A percentile compares a stretch with the other conserved stretches of the same genome.
Evolutionary conservation across 2,329 filamentous ascomycete species (phyloP).

Genomic region (Ascomycota sp.): DNA sequence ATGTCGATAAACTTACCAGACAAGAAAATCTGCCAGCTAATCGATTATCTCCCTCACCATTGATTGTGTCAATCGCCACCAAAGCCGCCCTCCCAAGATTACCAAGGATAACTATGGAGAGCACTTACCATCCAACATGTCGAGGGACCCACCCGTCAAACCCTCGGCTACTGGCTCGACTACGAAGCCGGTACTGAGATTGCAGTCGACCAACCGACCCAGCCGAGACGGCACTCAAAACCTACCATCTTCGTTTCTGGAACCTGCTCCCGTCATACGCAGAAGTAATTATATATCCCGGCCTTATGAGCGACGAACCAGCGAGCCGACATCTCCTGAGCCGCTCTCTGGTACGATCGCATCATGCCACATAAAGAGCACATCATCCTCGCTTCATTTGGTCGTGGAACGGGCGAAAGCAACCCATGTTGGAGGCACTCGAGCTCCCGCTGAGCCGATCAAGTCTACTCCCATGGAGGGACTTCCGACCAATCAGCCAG

Average conservation of each 20-base stretch:
- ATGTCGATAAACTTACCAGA: slow-evolving; percentile 19
- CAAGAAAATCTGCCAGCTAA: slow-evolving; percentile 22
- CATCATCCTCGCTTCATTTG: slow-evolving; percentile 12
- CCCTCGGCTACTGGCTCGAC: slow-evolving; percentile 13
- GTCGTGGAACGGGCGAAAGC: slow-evolving; percentile 6
- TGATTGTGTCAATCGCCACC: slow-evolving; percentile 38
- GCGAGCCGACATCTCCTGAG: slow-evolving; percentile 15
- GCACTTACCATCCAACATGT: slow-evolving; percentile 18
- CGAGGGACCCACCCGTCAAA: slow-evolving; percentile 11
- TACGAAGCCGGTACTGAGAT: slow-evolving; percentile 13
- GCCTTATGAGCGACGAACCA: slow-evolving; percentile 22
- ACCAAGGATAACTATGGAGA: slow-evolving; percentile 15
- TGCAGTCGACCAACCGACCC: slow-evolving; percentile 34
- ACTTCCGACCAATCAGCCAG: slow-evolving; percentile 17
- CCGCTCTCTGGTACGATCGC: slow-evolving; percentile 15
- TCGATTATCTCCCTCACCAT: slow-evolving; percentile 25
- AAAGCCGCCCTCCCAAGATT: slow-evolving; percentile 40
- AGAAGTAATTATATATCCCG: slow-evolving; percentile 36
- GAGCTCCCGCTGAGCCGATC: slow-evolving; percentile 5
- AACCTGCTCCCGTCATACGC: slow-evolving; percentile 35
- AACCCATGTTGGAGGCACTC: slow-evolving; percentile 2
- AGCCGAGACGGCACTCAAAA: slow-evolving; percentile 48
- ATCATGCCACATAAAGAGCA: slow-evolving; percentile 9
- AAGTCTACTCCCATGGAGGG: slow-evolving; percentile 5
- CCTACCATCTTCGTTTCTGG: slow-evolving; percentile 33